phyloP scores from a whole-genome alignment of 139 green algal species.

The Chlorella sp. region DNA sequence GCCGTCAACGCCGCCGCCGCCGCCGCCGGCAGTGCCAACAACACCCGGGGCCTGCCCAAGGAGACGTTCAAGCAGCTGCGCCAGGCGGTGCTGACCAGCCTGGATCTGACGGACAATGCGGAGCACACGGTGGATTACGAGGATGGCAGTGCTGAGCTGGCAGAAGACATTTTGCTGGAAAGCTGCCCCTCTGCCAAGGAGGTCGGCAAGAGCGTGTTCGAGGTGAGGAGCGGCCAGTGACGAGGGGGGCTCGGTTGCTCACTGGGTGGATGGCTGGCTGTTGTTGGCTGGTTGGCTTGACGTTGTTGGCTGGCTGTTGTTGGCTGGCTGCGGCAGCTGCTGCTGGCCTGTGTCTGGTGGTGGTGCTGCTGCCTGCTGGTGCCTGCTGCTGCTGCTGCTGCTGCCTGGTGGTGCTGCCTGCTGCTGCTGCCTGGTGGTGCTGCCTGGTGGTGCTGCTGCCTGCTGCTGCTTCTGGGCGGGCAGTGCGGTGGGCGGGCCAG shows the following conservation, averaged over 20 bases:
- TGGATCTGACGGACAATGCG: conserved; percentile 43
- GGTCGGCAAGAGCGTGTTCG: conserved; percentile 29
- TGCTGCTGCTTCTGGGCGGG: too few species aligned
- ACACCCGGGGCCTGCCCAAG: conserved; percentile 14
- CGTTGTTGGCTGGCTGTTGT: neutral
- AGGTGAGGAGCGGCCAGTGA: neutral
- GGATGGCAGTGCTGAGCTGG: conserved; percentile 14
- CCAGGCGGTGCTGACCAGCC: conserved; percentile 44
- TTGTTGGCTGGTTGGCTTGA: neutral
- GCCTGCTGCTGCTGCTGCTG: neutral
- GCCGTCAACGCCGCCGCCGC: neutral
- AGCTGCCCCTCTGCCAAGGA: conserved; percentile 10
- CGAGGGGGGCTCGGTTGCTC: neutral
- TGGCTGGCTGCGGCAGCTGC: neutral
- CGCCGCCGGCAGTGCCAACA: neutral
- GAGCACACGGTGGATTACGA: conserved; percentile 37
- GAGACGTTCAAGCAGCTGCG: conserved; percentile 54
- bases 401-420: neutral
- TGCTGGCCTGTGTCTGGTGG: too few species aligned
- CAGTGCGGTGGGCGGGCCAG: too few species aligned
- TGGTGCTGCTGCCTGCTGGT: neutral
- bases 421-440: neutral
- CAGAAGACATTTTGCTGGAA: conserved; percentile 29
- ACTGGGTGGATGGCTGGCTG: too few species aligned
- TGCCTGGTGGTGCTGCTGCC: neutral